Base-by-base conservation (phyloP, 1,284 basidiomycete genomes). In the Malassezia yamatoensis region DNA sequence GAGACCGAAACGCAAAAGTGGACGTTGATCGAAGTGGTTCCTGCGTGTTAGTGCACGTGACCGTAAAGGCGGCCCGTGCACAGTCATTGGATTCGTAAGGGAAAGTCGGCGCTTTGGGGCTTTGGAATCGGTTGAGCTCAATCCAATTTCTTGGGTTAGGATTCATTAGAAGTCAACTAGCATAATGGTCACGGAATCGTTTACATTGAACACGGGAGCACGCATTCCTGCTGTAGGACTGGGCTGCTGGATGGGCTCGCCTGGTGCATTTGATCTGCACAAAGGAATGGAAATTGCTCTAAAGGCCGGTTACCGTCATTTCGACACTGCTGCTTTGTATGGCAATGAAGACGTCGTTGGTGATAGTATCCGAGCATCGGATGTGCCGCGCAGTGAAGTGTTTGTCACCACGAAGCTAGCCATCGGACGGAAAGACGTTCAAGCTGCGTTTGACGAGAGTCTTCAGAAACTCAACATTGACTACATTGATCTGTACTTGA, bases 381-480 rank as follows among this genome's bases (percentile, higher is more conserved):
- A 79, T 24, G 76, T 90, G 16, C 83, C 83, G 45, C 81, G 89
- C 62, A 81, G 82, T 35, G 85, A 91, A 60, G 80, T 93, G 56
- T 91, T 87, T 74, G 83, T 91, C 54, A 87, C 88, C 3, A 85
- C 84, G 57, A 89, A 91, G 77, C 78, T 90, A 33, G 86, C 84
- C 82, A 78, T 81, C 81, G 45, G 52, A 37, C 62, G 63, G 16
- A 45, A 62, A 37, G 57, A 65, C 24, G 58, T 58, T 1, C 63
- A 62, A 42, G 54, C 45, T 10, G 86, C 86, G 5, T 59, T 85
- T 70, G 83, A 85, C 67, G 81, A 80, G 52, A 87, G 86, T 33
- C 79, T 90, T 49, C 77, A 80, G 64, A 80, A 82, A 66, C 82
- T 90, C 43, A 81, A 82, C 51, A 81, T 84, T 4, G 79, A 81